phyloP scores from a whole-genome alignment of 1,139 yeast species.

The Saccharomyces hybrid region DNA sequence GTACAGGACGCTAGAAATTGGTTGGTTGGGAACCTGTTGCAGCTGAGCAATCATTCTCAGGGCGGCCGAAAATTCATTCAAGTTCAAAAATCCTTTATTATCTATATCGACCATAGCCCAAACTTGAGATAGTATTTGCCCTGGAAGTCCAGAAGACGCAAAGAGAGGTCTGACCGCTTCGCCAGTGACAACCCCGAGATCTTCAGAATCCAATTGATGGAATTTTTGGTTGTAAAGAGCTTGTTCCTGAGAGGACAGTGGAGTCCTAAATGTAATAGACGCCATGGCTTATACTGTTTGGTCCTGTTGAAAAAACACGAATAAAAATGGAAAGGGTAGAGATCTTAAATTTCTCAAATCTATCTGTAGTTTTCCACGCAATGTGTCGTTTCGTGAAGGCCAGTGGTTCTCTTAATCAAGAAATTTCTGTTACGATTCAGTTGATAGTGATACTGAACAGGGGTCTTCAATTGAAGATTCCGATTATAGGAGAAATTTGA shows the following conservation, averaged over 20 bases:
- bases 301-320: background rate
- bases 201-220: conserved; percentile 69
- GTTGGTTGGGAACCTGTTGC: conserved; percentile 37
- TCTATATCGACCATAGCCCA: conserved; percentile 89
- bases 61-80: conserved; percentile 74
- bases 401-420: background rate
- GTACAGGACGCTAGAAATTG: conserved; percentile 22
- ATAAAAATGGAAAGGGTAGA: background rate
- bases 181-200: conserved; percentile 79
- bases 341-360: background rate
- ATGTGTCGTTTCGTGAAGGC: background rate
- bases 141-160: conserved; percentile 79
- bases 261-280: conserved; percentile 28
- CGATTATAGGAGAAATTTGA: conserved; percentile 5
- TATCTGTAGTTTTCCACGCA: background rate
- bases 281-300: conserved; percentile 12
- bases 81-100: conserved; percentile 78
- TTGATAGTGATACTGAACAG: background rate
- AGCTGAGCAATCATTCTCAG: conserved; percentile 85
- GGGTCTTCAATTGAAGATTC: conserved; percentile 3
- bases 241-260: conserved; percentile 73
- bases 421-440: background rate
- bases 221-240: conserved; percentile 65
- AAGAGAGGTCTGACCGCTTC: conserved; percentile 80
- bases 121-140: conserved; percentile 73